Evolutionary conservation across 371 early-diverging fungal species (phyloP).

Genomic region (Haplosporangium sp.): DNA sequence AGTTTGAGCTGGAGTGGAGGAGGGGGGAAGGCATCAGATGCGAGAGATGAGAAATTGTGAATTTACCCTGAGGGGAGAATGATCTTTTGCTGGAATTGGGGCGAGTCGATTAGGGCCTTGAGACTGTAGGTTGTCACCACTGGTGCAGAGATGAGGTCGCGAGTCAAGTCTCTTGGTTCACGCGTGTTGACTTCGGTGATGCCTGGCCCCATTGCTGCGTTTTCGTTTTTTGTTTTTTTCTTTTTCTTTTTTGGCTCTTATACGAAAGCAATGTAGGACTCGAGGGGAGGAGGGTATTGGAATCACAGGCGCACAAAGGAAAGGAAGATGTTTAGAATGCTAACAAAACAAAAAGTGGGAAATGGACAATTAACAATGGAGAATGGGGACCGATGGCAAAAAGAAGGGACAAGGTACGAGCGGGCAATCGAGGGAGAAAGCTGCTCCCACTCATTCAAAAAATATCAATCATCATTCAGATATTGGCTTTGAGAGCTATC

Average conservation of each 20-base stretch:
- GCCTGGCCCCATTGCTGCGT: neutral
- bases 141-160: constrained; percentile 42
- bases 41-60: too few species aligned
- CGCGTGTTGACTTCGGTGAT: neutral
- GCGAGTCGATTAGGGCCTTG: constrained; percentile 42
- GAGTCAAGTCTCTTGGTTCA: constrained; percentile 32
- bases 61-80: constrained; percentile 38
- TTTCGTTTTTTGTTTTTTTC: neutral
- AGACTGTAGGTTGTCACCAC: constrained; percentile 34
- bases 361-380: too few species aligned
- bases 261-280: too few species aligned
- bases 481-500: too few species aligned
- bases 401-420: too few species aligned
- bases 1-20: too few species aligned
- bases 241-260: neutral
- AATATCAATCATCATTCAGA: too few species aligned
- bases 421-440: too few species aligned
- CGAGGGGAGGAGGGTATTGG: too few species aligned
- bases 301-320: neutral
- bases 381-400: too few species aligned
- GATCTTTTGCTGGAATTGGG: constrained; percentile 37
- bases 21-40: too few species aligned
- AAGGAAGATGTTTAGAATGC: neutral
- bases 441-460: too few species aligned
- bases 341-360: constrained; percentile 1